These are phyloP conservation scores for Persicaria tinctoria DNA, from an alignment of 148 eudicot genomes.

Conservation along the genomic window DNA sequence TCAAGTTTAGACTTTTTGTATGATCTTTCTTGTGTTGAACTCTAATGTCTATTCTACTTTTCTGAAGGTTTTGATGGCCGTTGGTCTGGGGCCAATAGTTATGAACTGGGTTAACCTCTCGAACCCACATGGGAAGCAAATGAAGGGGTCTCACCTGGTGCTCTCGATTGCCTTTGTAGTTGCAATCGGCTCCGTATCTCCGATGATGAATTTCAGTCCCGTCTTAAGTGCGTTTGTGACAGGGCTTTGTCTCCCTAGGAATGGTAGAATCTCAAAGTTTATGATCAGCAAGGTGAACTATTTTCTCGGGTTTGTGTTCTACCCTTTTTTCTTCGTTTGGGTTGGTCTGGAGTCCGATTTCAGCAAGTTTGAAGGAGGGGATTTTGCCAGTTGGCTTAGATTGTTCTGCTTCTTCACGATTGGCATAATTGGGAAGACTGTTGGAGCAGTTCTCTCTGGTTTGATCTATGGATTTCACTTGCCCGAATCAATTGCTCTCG, in stretches of 20 bases:
- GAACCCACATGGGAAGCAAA: slow-evolving; percentile 84
- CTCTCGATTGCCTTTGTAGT: slow-evolving; percentile 58
- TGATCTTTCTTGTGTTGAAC: background rate
- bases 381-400: slow-evolving; percentile 35
- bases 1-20: background rate
- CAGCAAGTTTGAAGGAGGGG: slow-evolving; percentile 21
- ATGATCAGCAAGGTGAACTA: slow-evolving; percentile 56
- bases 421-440: slow-evolving; percentile 57
- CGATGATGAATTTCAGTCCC: slow-evolving; percentile 39
- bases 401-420: slow-evolving; percentile 41
- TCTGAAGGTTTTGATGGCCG: slow-evolving; percentile 21
- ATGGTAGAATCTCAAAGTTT: slow-evolving; percentile 79
- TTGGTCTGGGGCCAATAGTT: slow-evolving; percentile 41
- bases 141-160: slow-evolving; percentile 81
- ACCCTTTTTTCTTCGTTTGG: slow-evolving; percentile 74
- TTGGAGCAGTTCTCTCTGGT: slow-evolving; percentile 59
- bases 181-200: slow-evolving; percentile 42
- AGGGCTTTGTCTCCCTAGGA: slow-evolving; percentile 69
- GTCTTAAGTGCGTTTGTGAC: slow-evolving; percentile 76
- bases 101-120: slow-evolving; percentile 63
- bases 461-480: slow-evolving; percentile 61
- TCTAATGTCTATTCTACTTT: background rate
- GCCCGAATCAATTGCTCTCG: slow-evolving; percentile 70
- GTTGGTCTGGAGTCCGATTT: slow-evolving; percentile 60
- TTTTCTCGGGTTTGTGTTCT: slow-evolving; percentile 50